phyloP scores from a whole-genome alignment of 257 asterid genomes.

The Marsdenia floribunda region DNA sequence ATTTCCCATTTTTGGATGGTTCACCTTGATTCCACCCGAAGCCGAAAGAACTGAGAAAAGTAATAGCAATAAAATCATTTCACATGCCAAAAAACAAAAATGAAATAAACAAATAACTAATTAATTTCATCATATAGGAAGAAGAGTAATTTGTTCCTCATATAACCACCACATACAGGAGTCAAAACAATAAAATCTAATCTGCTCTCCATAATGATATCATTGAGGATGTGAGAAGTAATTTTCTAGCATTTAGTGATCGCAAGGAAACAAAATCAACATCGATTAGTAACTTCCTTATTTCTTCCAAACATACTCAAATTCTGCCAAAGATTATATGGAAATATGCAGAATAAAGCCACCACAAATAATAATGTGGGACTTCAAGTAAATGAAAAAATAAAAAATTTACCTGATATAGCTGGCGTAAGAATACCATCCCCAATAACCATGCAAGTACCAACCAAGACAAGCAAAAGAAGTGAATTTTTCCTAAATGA shows the following conservation, averaged over 20 bases:
- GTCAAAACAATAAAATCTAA: background rate
- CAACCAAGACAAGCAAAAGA: constrained; percentile 74
- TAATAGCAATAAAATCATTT: constrained; percentile 16
- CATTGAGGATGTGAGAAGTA: background rate
- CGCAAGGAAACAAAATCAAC: background rate
- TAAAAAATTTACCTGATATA: constrained; percentile 63
- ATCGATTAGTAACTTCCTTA: background rate
- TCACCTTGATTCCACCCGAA: constrained; percentile 89
- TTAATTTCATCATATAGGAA: background rate
- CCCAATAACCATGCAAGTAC: constrained; percentile 94
- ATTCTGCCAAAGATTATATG: background rate
- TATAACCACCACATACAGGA: background rate
- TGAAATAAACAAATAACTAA: background rate
- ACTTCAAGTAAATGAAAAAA: background rate
- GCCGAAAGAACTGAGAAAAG: constrained; percentile 78
- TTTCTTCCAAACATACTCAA: background rate
- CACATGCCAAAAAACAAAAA: background rate
- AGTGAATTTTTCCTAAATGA: constrained; percentile 61
- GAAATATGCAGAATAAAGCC: constrained; percentile 1
- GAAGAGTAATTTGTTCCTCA: background rate
- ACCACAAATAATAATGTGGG: background rate
- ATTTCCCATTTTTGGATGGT: constrained; percentile 72
- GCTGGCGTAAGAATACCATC: constrained; percentile 99
- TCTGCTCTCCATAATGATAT: background rate
- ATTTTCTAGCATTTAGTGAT: background rate